Evolutionary conservation across 2,329 filamentous ascomycete genomes (phyloP), one percentile per base, ranked within the genome.

Genomic region (Alternaria ventricosa): DNA sequence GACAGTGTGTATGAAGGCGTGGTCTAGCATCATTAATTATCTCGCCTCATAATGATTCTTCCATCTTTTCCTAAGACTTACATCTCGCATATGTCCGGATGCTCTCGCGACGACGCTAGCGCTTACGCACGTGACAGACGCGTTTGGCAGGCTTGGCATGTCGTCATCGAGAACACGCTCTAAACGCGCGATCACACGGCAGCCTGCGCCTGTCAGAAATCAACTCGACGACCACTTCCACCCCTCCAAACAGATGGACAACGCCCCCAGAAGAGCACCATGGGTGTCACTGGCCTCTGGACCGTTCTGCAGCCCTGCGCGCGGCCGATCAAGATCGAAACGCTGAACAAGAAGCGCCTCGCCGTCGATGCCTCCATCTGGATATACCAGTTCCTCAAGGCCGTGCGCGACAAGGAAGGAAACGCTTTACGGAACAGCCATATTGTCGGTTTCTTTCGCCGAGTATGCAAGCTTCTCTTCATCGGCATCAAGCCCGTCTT

Each of bases 301-400:
- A 95, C 93, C 67, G 93, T 99, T 56, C 86, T 98, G 69, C 93
- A 97, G 82, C 96, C 96, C 49, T 97, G 94, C 78, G 96, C 96
- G 51, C 92, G 96, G 41, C 96, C 96, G 20, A 97, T 96, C 67
- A 97, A 97, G 80, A 91, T 99, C 73, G 94, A 96, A 73, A 97
- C 95, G 13, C 89, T 99, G 64, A 98, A 98, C 80, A 93, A 92
- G 72, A 97, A 97, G 82, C 93, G 96, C 15, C 91, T 99, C 54
- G 96, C 96, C 50, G 93, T 99, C 70, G 96, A 99, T 82, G 96
- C 96, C 62, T 97, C 94, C 12, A 99, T 99, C 78, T 99, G 96
- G 96, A 98, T 99, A 73, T 99, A 99, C 85, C 96, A 99, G 78
- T 99, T 99, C 76, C 89, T 99, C 73, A 99, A 99, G 83, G 96